phyloP scores from a whole-genome alignment of 2,329 filamentous ascomycete genomes.

The Bipolaris cookei region DNA sequence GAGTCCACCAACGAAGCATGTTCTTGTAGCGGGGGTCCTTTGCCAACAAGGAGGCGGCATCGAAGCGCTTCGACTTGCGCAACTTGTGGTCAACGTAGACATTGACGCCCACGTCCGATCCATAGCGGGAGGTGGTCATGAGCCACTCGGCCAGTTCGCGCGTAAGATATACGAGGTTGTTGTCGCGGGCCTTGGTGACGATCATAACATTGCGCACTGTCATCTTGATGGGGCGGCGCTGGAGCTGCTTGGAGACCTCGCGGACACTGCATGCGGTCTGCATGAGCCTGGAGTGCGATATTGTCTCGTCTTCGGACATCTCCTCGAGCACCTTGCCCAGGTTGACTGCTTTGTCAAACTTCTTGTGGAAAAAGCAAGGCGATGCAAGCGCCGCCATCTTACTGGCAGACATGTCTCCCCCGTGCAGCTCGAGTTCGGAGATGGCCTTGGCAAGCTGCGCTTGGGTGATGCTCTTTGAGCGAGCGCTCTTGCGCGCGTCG shows the following conservation, averaged over 20 bases:
- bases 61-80: constrained; percentile 84
- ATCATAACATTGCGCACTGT: constrained; percentile 97
- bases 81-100: constrained; percentile 99
- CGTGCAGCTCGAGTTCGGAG: constrained; percentile 57
- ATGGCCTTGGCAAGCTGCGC: constrained; percentile 69
- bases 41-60: constrained; percentile 72
- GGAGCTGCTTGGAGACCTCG: constrained; percentile 94
- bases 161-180: constrained; percentile 86
- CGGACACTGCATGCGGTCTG: constrained; percentile 94
- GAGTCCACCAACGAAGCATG: constrained; percentile 96
- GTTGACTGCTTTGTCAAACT: constrained; percentile 95
- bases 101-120: constrained; percentile 86
- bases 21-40: constrained; percentile 77
- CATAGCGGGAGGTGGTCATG: constrained; percentile 85
- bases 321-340: constrained; percentile 95
- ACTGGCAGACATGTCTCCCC: constrained; percentile 51
- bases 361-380: constrained; percentile 96
- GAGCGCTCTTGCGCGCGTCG: constrained; percentile 30
- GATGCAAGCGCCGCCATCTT: constrained; percentile 76
- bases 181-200: constrained; percentile 96
- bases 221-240: constrained; percentile 87
- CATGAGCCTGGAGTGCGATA: constrained; percentile 91
- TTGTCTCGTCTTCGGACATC: constrained; percentile 83
- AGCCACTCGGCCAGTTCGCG: constrained; percentile 88
- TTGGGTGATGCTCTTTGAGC: constrained; percentile 41